Percentiles rank a stretch among this genome's conserved stretches.
These are phyloP conservation scores for Gryganskiella cystojenkinii DNA, from an alignment of 192 early-diverging fungal genomes.

Conservation along the genomic window DNA sequence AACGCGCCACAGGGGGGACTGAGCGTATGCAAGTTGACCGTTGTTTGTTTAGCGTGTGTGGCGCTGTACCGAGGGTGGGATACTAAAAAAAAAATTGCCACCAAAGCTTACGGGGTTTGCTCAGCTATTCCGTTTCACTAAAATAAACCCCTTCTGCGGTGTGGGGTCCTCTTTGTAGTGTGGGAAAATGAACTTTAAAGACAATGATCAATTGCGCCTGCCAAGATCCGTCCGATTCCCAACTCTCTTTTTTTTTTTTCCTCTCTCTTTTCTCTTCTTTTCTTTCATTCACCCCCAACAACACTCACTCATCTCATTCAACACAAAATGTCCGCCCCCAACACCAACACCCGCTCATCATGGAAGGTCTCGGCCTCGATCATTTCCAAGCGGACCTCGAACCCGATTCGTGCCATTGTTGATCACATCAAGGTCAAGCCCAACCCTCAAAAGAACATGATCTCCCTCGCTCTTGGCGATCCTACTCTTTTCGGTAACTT, in stretches of 20 bases:
- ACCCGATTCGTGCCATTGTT: slow-evolving; percentile 91
- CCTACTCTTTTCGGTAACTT: slow-evolving; percentile 94
- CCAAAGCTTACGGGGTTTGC: too few species aligned
- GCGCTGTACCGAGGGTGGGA: too few species aligned
- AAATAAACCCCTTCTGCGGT: too few species aligned
- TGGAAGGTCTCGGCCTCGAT: slow-evolving; percentile 71
- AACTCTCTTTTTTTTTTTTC: neutral
- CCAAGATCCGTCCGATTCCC: too few species aligned
- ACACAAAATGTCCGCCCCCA: slow-evolving; percentile 26
- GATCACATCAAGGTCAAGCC: slow-evolving; percentile 79
- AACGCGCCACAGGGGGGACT: too few species aligned
- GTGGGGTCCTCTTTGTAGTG: too few species aligned
- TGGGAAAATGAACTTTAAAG: too few species aligned
- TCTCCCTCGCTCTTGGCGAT: slow-evolving; percentile 81
- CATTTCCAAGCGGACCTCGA: slow-evolving; percentile 78
- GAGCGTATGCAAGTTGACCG: too few species aligned
- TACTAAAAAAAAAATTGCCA: too few species aligned
- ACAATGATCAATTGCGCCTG: too few species aligned
- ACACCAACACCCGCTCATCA: slow-evolving; percentile 24
- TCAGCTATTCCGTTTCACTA: too few species aligned
- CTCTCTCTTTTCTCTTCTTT: neutral
- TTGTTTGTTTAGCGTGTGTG: too few species aligned
- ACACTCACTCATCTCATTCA: neutral
- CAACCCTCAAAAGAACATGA: slow-evolving; percentile 66
- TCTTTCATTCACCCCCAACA: neutral